A percentile compares a stretch with the other conserved stretches of the same genome.
Conservation (phyloP, 2,329 filamentous ascomycete species). For the Aschersonia sp. region DNA sequence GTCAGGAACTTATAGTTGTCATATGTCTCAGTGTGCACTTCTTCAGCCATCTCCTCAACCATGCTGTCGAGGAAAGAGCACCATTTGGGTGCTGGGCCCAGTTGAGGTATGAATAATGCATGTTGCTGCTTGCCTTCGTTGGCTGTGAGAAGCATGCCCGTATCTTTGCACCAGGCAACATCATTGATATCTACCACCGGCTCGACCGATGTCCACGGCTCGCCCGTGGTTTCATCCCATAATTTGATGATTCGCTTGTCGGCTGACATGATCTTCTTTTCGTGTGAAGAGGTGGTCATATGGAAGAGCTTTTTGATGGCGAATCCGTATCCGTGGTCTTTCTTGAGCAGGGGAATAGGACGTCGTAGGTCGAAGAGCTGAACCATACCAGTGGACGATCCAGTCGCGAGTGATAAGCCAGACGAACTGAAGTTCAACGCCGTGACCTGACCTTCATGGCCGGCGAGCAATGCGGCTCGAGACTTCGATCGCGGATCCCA, state of each 20-base stretch:
- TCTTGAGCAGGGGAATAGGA: conserved; percentile 70
- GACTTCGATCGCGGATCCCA: conserved; percentile 83
- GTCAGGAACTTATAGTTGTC: conserved; percentile 99
- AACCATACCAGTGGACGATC: conserved; percentile 76
- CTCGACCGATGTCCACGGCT: conserved; percentile 90
- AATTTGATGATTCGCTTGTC: conserved; percentile 97
- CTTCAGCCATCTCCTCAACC: conserved; percentile 96
- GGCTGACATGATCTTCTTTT: conserved; percentile 78
- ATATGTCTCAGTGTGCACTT: conserved; percentile 66
- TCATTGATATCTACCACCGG: conserved; percentile 89
- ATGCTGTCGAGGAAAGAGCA: conserved; percentile 94
- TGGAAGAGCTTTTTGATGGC: conserved; percentile 74
- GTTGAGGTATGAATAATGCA: conserved; percentile 84
- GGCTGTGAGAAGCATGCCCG: conserved; percentile 88
- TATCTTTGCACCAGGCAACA: conserved; percentile 83
- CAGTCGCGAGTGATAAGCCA: conserved; percentile 72
- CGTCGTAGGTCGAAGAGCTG: conserved; percentile 87
- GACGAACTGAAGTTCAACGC: conserved; percentile 75
- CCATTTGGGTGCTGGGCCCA: conserved; percentile 89
- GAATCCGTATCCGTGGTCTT: conserved; percentile 92
- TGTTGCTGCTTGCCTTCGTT: conserved; percentile 95
- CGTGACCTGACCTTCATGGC: conserved; percentile 60
- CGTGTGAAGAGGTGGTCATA: conserved; percentile 55
- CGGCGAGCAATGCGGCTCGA: conserved; percentile 62
- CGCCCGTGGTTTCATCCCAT: conserved; percentile 72